A percentile compares a stretch with the other conserved stretches of the same genome.
Evolutionary conservation across 2,329 filamentous ascomycete species (phyloP).

Genomic region (Colletotrichum ledebouriae): DNA sequence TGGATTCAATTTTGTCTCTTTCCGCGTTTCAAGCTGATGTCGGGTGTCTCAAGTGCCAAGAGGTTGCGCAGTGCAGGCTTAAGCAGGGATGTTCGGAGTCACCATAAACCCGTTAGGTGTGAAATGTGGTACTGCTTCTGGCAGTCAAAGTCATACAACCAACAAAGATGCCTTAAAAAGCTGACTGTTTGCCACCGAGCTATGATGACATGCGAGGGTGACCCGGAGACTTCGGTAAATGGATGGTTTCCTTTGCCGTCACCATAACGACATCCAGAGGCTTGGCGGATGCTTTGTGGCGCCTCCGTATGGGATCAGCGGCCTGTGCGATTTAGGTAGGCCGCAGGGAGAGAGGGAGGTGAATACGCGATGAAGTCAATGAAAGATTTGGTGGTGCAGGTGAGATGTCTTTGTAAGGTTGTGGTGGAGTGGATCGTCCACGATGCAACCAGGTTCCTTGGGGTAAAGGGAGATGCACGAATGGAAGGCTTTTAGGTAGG

Average conservation of each 20-base stretch:
- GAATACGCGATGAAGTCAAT: slow-evolving; percentile 21
- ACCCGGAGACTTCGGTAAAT: neutral
- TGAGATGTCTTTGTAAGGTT: slow-evolving; percentile 3
- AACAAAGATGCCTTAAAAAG: too few species aligned
- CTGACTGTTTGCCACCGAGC: slow-evolving; percentile 27
- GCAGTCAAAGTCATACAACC: too few species aligned
- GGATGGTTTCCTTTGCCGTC: neutral
- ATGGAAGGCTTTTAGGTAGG: too few species aligned
- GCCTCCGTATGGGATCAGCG: slow-evolving; percentile 14
- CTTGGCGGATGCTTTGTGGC: slow-evolving; percentile 3
- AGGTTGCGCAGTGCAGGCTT: slow-evolving; percentile 3
- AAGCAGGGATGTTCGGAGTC: slow-evolving; percentile 36
- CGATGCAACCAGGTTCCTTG: slow-evolving; percentile 16
- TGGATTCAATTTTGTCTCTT: slow-evolving; percentile 35
- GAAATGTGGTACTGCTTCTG: slow-evolving; percentile 32
- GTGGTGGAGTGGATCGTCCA: slow-evolving; percentile 3
- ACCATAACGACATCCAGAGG: neutral
- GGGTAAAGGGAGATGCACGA: too few species aligned
- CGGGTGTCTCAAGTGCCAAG: slow-evolving; percentile 35
- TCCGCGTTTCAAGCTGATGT: slow-evolving; percentile 26
- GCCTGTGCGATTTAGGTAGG: slow-evolving; percentile 4
- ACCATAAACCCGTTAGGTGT: slow-evolving; percentile 21
- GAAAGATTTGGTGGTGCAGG: slow-evolving; percentile 12
- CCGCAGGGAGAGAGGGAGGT: slow-evolving; percentile 2
- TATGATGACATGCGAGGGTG: slow-evolving; percentile 26